Base-by-base conservation (phyloP, 495 filamentous ascomycete genomes). In the Venustampulla echinocandica region DNA sequence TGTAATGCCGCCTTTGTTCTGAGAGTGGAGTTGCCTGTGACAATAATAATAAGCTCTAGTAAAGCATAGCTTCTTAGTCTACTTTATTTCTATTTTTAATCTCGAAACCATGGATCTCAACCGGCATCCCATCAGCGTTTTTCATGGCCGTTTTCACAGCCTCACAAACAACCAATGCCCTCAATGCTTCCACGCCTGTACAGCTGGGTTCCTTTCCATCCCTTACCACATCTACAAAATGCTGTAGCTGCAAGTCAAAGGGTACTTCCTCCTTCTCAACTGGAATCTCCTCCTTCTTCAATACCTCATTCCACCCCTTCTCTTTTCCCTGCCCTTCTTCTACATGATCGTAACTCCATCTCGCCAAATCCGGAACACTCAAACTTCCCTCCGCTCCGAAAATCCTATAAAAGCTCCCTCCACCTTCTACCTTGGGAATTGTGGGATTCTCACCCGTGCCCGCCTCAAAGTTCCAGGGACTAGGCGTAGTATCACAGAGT, bases 361-460 rank as follows among this genome's bases (percentile, higher is more conserved):
- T 53, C 20, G 62, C 70, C 62, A 79, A 61, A 59, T 80, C 76
- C 2, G 74, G 74, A 27, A 80, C 68, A 48, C 71, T 76, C 10
- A 81, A 54, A 41, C 65, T 73, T 6, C 63, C 78, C 23, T 68
- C 58, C 0, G 70, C 70, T 0, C 76, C 77, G 48, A 80, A 68
- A 30, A 80, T 77, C 0, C 75, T 67, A 53, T 79, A 80, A 36
- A 76, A 70, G 37, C 75, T 73, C 20, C 55, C 55, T 0, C 53
- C 61, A 7, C 51, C 56, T 1, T 19, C 37, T 2, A 63, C 57
- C 1, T 54, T 48, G 2, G 73, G 68, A 36, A 80, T 70, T 5
- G 65, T 58, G 0, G 76, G 74, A 53, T 79, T 80, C 57, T 80
- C 78, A 1, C 78, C 74, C 2, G 76, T 78, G 0, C 75, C 75